These are phyloP conservation scores for Aquanectria penicillioides DNA, from an alignment of 2,329 filamentous ascomycete genomes.

Conservation along the genomic window DNA sequence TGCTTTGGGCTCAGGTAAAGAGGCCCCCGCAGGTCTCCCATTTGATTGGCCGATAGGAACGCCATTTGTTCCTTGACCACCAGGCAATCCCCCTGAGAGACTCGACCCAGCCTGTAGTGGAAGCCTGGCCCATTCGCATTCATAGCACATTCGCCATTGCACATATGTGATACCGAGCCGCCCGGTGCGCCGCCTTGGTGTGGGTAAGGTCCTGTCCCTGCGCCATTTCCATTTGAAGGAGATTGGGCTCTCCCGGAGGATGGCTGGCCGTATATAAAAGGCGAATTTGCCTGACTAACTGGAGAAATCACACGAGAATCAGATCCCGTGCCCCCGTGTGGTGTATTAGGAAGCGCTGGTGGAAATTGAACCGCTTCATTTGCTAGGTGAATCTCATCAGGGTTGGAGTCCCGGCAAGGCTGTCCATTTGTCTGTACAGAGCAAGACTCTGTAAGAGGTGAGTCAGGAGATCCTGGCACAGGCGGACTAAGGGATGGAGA, in stretches of 20 bases:
- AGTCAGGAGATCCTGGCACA: too few species aligned
- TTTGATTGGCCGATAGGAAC: not conserved
- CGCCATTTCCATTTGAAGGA: not conserved
- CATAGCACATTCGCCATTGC: conserved; percentile 13
- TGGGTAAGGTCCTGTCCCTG: not conserved
- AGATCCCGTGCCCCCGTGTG: not conserved
- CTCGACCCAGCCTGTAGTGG: not conserved
- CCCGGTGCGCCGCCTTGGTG: not conserved
- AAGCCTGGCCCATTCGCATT: not conserved
- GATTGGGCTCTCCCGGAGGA: not conserved
- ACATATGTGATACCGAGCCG: not conserved
- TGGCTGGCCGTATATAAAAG: not conserved
- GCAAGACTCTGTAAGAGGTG: not conserved
- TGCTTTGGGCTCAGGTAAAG: not conserved
- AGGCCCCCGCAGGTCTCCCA: not conserved
- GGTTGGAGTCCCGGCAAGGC: not conserved
- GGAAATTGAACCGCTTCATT: not conserved
- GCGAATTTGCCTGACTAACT: not conserved
- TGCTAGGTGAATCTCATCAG: not conserved
- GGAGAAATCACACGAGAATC: not conserved
- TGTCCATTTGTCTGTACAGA: not conserved
- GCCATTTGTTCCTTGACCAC: not conserved
- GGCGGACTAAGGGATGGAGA: not conserved
- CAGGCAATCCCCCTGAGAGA: not conserved
- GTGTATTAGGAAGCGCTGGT: not conserved